These are phyloP conservation scores for Cytospora paraplurivora DNA, from an alignment of 2,329 filamentous ascomycete species.

Conservation along the genomic window DNA sequence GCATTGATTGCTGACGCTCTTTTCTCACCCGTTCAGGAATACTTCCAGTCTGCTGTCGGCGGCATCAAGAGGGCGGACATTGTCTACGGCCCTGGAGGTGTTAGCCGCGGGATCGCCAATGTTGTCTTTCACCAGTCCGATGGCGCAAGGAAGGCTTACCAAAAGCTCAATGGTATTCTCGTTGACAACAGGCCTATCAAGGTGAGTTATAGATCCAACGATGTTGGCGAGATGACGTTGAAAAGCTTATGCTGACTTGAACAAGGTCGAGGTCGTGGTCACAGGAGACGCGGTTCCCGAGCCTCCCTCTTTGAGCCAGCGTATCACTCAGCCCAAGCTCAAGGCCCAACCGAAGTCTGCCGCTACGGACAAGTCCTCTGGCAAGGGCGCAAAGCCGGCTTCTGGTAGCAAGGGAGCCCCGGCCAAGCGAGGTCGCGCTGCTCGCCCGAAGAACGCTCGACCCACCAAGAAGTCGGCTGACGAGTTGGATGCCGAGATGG, in stretches of 20 bases:
- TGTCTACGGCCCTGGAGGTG: constrained; percentile 88
- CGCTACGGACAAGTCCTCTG: constrained; percentile 69
- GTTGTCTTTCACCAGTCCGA: constrained; percentile 82
- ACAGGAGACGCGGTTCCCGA: constrained; percentile 68
- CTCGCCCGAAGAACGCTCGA: constrained; percentile 57
- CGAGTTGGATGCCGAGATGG: constrained; percentile 97
- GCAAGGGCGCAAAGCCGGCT: constrained; percentile 47
- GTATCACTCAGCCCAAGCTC: constrained; percentile 71
- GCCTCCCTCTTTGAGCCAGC: constrained; percentile 76
- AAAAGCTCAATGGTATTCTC: constrained; percentile 81
- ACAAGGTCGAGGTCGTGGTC: constrained; percentile 85
- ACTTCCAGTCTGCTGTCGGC: constrained; percentile 85
- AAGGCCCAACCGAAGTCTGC: constrained; percentile 83
- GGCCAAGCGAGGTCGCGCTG: constrained; percentile 55
- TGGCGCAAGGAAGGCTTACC: constrained; percentile 81
- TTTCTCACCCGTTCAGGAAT: constrained; percentile 76
- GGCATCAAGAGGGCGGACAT: constrained; percentile 89
- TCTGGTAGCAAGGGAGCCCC: constrained; percentile 47
- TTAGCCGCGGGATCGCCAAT: constrained; percentile 89
- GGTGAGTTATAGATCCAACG: constrained; percentile 51
- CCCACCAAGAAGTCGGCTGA: constrained; percentile 86
- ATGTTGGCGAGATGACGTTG: background rate
- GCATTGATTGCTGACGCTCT: constrained; percentile 68
- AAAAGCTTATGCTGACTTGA: constrained; percentile 20
- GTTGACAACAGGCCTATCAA: constrained; percentile 92